phyloP scores from a whole-genome alignment of 2,329 filamentous ascomycete genomes.

The Aspergillus sp. region DNA sequence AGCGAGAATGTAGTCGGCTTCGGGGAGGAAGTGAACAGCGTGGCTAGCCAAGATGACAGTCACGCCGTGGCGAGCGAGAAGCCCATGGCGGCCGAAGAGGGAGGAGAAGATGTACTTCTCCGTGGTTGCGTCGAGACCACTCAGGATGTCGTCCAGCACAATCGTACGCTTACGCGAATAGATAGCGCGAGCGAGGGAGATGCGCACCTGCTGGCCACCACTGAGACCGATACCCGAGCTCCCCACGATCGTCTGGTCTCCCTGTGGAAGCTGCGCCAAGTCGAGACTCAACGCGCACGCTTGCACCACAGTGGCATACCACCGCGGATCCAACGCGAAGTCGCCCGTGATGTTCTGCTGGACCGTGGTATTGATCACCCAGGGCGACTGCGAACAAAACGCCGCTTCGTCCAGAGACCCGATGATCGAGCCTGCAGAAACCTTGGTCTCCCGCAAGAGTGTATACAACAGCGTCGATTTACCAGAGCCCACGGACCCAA shows the following conservation, averaged over 20 bases:
- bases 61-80: slow-evolving; percentile 41
- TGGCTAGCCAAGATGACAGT: slow-evolving; percentile 52
- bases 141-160: slow-evolving; percentile 47
- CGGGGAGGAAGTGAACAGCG: slow-evolving; percentile 37
- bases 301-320: slow-evolving; percentile 27
- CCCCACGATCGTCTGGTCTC: neutral
- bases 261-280: neutral
- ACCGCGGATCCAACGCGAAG: slow-evolving; percentile 17
- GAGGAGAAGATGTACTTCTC: slow-evolving; percentile 42
- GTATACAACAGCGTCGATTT: slow-evolving; percentile 18
- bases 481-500: slow-evolving; percentile 30
- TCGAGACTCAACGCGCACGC: neutral
- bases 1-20: slow-evolving; percentile 47
- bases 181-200: slow-evolving; percentile 41
- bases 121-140: slow-evolving; percentile 44
- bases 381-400: slow-evolving; percentile 20
- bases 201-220: neutral
- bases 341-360: slow-evolving; percentile 26
- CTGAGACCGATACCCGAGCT: neutral
- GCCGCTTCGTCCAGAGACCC: neutral
- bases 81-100: slow-evolving; percentile 44
- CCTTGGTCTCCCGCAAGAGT: slow-evolving; percentile 20
- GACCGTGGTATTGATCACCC: slow-evolving; percentile 17
- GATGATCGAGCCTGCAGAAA: slow-evolving; percentile 6
- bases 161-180: slow-evolving; percentile 46